Conservation (phyloP, 1,284 basidiomycete species). For the Ustilago lituana region DNA sequence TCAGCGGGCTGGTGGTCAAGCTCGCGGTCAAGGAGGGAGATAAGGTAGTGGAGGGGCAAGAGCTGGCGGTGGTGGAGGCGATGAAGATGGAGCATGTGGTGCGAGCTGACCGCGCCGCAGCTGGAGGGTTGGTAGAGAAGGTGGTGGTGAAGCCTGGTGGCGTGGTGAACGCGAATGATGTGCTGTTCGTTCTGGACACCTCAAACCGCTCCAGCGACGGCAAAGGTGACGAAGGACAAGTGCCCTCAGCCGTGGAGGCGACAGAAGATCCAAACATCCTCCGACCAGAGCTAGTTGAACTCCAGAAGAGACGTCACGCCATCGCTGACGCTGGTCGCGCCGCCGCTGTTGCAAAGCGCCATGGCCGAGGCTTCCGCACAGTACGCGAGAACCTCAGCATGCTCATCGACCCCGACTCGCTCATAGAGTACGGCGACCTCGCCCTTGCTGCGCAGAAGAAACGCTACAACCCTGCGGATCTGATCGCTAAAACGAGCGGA, state of each 20-base stretch:
- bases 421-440: slow-evolving; percentile 51
- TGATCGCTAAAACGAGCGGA: slow-evolving; percentile 33
- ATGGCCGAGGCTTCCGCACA: slow-evolving; percentile 41
- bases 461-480: slow-evolving; percentile 5
- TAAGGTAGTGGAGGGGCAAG: slow-evolving; percentile 70
- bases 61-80: slow-evolving; percentile 74
- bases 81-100: slow-evolving; percentile 76
- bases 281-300: slow-evolving; percentile 35
- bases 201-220: not conserved
- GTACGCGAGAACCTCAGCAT: slow-evolving; percentile 46
- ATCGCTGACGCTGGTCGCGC: slow-evolving; percentile 17
- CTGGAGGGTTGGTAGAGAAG: slow-evolving; percentile 16
- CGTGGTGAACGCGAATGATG: slow-evolving; percentile 22
- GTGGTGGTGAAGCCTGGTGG: slow-evolving; percentile 18
- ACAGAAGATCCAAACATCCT: slow-evolving; percentile 15
- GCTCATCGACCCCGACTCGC: slow-evolving; percentile 38
- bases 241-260: not conserved
- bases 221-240: not conserved
- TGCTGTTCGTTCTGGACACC: slow-evolving; percentile 24
- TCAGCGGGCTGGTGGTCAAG: slow-evolving; percentile 30
- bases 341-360: slow-evolving; percentile 30
- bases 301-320: slow-evolving; percentile 12
- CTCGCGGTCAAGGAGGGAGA: slow-evolving; percentile 55
- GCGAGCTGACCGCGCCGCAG: slow-evolving; percentile 3
- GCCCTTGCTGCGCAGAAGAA: slow-evolving; percentile 38